Evolutionary conservation across 139 green algal genomes (phyloP).

Genomic region (Haematococcus sp.): DNA sequence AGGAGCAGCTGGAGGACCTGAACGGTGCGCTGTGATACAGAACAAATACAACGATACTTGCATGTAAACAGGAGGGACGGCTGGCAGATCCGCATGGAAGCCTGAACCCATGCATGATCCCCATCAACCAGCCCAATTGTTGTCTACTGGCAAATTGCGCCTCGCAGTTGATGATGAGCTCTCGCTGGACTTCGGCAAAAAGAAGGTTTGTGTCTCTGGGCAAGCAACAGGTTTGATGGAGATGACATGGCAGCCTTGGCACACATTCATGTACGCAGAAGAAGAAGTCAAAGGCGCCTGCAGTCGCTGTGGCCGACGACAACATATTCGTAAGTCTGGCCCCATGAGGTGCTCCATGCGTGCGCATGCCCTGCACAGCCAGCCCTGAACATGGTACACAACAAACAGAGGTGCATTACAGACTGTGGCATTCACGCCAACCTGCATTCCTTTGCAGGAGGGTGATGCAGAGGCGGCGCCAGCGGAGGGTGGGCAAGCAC

Average conservation of each 20-base stretch:
- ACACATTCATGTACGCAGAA: neutral
- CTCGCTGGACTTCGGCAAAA: constrained; percentile 46
- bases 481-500: neutral
- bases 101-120: neutral
- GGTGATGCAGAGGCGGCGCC: constrained; percentile 1
- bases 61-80: constrained; percentile 1
- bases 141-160: neutral
- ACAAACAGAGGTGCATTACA: no score
- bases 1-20: constrained; percentile 23
- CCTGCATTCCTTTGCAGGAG: neutral
- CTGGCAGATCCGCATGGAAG: neutral
- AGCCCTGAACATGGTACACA: no score
- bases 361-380: neutral
- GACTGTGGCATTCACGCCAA: no score
- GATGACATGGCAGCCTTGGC: neutral
- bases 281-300: constrained; percentile 20
- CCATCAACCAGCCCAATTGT: neutral
- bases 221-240: constrained; percentile 16
- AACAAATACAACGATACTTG: constrained; percentile 13
- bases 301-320: neutral
- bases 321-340: neutral
- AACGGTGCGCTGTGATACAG: neutral
- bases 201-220: constrained; percentile 42
- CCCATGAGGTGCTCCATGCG: neutral
- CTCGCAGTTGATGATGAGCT: constrained; percentile 49